phyloP scores from a whole-genome alignment of 2,329 filamentous ascomycete genomes.

The Alternaria consortialis region DNA sequence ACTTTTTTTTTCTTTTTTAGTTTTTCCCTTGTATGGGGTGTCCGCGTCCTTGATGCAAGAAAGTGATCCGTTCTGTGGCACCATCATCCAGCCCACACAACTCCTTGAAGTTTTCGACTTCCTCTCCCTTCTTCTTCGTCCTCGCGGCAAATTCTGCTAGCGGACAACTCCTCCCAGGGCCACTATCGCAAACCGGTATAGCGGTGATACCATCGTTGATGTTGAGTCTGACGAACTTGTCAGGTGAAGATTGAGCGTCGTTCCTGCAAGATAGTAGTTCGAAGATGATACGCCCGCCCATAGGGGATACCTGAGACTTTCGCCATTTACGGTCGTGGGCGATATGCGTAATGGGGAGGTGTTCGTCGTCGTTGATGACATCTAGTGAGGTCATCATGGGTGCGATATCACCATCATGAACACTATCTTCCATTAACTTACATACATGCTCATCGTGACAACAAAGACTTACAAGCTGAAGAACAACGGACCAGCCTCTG shows the following conservation, averaged over 20 bases:
- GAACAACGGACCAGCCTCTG: constrained; percentile 58
- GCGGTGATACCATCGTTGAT: constrained; percentile 66
- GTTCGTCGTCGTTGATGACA: constrained; percentile 55
- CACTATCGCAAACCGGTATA: constrained; percentile 57
- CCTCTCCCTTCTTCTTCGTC: constrained; percentile 52
- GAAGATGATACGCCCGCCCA: constrained; percentile 65
- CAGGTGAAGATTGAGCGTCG: not conserved
- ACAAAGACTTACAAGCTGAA: constrained; percentile 61
- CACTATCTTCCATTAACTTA: constrained; percentile 38
- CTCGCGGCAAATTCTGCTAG: constrained; percentile 55
- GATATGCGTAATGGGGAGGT: constrained; percentile 59
- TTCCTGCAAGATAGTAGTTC: constrained; percentile 59
- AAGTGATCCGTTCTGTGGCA: constrained; percentile 56
- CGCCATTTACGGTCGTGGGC: constrained; percentile 60
- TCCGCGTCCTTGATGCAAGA: constrained; percentile 56
- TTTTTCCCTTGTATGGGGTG: no score
- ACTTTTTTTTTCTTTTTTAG: no score
- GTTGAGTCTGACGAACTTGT: constrained; percentile 60
- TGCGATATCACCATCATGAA: constrained; percentile 67
- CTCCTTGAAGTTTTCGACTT: constrained; percentile 59
- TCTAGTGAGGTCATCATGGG: constrained; percentile 64
- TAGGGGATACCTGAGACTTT: constrained; percentile 65
- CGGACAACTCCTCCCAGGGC: constrained; percentile 60
- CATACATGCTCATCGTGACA: no score
- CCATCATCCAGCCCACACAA: constrained; percentile 58